A percentile compares a stretch with the other conserved stretches of the same genome.
Conservation (phyloP, 83 land plant genomes). For the Diphasiastrum complanatum region DNA sequence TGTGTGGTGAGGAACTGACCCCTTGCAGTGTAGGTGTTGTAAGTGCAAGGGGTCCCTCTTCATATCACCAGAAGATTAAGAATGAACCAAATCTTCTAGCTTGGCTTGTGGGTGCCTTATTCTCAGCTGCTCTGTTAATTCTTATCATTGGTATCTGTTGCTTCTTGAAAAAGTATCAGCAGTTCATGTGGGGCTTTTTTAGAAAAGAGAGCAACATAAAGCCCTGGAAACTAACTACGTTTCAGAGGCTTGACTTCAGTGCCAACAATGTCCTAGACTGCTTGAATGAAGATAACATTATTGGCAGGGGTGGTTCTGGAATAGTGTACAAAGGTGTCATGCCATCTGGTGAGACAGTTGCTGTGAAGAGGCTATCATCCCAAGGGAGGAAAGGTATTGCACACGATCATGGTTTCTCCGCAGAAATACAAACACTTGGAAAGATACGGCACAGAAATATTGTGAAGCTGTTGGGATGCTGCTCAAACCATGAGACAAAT, state of each 20-base stretch:
- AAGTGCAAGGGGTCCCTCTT: background rate
- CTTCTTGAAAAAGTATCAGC: conserved; percentile 6
- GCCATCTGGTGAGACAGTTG: conserved; percentile 14
- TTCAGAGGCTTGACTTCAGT: conserved; percentile 21
- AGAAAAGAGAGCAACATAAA: background rate
- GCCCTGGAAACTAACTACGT: conserved; percentile 27
- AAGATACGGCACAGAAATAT: conserved; percentile 21
- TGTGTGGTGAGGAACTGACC: conserved; percentile 17
- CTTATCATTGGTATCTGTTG: conserved; percentile 26
- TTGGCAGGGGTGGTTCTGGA: conserved; percentile 10
- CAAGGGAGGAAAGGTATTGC: background rate
- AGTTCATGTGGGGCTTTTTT: background rate
- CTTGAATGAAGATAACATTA: conserved; percentile 14
- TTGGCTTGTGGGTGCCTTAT: conserved; percentile 29
- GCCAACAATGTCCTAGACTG: conserved; percentile 14
- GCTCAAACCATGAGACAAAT: conserved; percentile 22
- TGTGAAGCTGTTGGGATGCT: conserved; percentile 16
- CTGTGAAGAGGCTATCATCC: conserved; percentile 6
- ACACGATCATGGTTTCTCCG: conserved; percentile 12
- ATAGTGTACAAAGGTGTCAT: conserved; percentile 9
- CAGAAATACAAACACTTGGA: conserved; percentile 18
- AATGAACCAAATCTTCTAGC: conserved; percentile 18
- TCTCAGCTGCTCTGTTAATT: conserved; percentile 19
- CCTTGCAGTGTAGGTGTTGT: conserved; percentile 3
- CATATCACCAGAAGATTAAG: background rate